Base-by-base conservation (phyloP, 768 basidiomycete genomes). In the Boletales sp. region DNA sequence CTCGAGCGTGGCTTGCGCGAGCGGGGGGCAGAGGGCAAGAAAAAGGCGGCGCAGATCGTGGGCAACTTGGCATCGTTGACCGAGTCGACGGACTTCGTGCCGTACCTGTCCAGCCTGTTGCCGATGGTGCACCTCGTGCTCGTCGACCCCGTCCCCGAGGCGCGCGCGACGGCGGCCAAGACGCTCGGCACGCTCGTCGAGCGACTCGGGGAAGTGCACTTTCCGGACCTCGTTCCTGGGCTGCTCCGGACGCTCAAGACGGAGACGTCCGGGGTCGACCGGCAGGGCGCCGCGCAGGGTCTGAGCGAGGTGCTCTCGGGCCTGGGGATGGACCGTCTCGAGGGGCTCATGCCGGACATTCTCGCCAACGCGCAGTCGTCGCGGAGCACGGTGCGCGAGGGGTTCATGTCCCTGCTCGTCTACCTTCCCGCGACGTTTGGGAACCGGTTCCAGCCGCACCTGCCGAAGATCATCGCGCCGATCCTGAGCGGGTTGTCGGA, bases 201-300 rank as follows among this genome's bases (percentile, higher is more conserved):
- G 63, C 87, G 97, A 27, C 74, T 99, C 14, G 97, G 97, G 46
- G 97, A 98, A 70, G 69, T 79, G 9, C 87, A 94, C 64, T 99
- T 98, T 83, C 97, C 97, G 1, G 90, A 95, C 59, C 79, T 99
- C 21, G 93, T 99, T 1, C 87, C 90, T n/a, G 84, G 85, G 10
- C 75, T 99, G 13, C 70, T 97, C 34, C 79, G 86, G 47, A 93
- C 87, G 4, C 80, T 98, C 55, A 93, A 93, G 69, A 86, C 91
- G 10, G 94, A 97, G 58, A 87, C 90, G 1, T 92, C 90, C 0
- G 94, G 94, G 13, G 94, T 98, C 21, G 97, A 99, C 67, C 81
- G 95, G 44, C 97, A 98, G 72, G 97, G 95, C 52, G 95, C 97
- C 1, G 95, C 95, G 4, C 97, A 98, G 69, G 97, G 97, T 60